These are phyloP conservation scores for Pseudodiploospora longispora DNA, from an alignment of 2,329 filamentous ascomycete genomes.

Conservation along the genomic window DNA sequence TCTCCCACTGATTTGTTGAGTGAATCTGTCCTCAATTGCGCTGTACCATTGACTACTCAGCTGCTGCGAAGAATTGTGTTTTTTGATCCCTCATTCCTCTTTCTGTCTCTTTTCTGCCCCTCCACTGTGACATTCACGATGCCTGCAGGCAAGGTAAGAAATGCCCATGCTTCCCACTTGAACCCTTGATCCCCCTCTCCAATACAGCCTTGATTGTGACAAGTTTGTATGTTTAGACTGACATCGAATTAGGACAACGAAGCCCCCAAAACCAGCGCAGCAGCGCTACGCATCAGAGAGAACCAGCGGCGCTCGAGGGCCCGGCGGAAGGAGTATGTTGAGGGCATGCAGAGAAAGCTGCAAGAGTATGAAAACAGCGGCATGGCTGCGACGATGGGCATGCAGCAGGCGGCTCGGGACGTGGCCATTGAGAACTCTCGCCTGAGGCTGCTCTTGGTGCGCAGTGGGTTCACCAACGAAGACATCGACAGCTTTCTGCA, in stretches of 20 bases:
- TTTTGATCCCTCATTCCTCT: too few relatives aligned
- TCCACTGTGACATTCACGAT: too few relatives aligned
- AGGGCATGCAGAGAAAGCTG: slow-evolving; percentile 37
- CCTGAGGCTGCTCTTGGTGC: slow-evolving; percentile 34
- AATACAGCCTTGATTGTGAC: too few relatives aligned
- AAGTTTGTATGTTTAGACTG: too few relatives aligned
- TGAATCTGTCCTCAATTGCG: too few relatives aligned
- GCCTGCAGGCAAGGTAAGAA: too few relatives aligned
- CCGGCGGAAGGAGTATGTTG: slow-evolving; percentile 41
- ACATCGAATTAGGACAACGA: neutral
- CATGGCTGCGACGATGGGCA: slow-evolving; percentile 41
- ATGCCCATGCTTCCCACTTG: too few relatives aligned
- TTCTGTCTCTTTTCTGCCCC: too few relatives aligned
- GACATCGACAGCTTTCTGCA: slow-evolving; percentile 34
- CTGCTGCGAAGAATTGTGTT: too few relatives aligned
- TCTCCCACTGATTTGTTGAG: too few relatives aligned
- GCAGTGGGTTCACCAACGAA: slow-evolving; percentile 28
- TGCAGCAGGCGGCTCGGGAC: slow-evolving; percentile 44
- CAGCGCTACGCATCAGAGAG: slow-evolving; percentile 35
- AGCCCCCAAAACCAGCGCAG: slow-evolving; percentile 20
- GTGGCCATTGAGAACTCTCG: slow-evolving; percentile 41
- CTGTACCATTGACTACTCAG: too few relatives aligned
- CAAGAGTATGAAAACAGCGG: slow-evolving; percentile 40
- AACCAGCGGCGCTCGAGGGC: slow-evolving; percentile 47
- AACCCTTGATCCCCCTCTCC: too few relatives aligned